Conservation (phyloP, 2,329 filamentous ascomycete genomes). For the Colletotrichum trifolii region DNA sequence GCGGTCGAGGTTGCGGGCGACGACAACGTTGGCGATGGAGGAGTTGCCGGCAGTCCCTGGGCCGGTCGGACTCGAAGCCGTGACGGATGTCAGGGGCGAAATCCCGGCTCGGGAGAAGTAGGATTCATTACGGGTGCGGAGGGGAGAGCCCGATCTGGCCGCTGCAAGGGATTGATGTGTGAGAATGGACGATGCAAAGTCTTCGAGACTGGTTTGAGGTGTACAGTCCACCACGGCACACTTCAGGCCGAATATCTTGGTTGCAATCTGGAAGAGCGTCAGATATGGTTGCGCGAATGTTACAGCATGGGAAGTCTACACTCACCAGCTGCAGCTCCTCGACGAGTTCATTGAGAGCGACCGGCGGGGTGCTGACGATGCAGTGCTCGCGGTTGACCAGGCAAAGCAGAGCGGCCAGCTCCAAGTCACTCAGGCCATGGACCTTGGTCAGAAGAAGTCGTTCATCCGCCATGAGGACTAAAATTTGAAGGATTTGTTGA, state of each 20-base stretch:
- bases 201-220: conserved; percentile 79
- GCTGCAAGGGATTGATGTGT: conserved; percentile 46
- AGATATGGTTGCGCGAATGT: neutral
- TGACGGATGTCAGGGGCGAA: conserved; percentile 44
- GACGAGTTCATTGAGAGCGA: conserved; percentile 74
- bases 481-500: conserved; percentile 22
- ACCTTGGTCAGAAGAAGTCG: conserved; percentile 72
- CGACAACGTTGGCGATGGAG: conserved; percentile 81
- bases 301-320: neutral
- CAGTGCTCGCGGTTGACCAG: conserved; percentile 87
- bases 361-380: conserved; percentile 79
- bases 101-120: conserved; percentile 40
- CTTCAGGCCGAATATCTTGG: conserved; percentile 77
- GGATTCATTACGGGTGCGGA: conserved; percentile 38
- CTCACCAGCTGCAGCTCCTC: conserved; percentile 78
- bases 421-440: conserved; percentile 84
- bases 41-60: conserved; percentile 35
- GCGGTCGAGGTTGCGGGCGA: conserved; percentile 82
- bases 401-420: conserved; percentile 86
- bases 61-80: conserved; percentile 36
- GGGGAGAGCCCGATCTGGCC: conserved; percentile 42
- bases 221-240: conserved; percentile 79
- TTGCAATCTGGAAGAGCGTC: conserved; percentile 63
- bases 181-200: conserved; percentile 80
- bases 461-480: conserved; percentile 68